Evolutionary conservation across 2,329 filamentous ascomycete genomes (phyloP).

Genomic region (Sporothrix euskadiensis): DNA sequence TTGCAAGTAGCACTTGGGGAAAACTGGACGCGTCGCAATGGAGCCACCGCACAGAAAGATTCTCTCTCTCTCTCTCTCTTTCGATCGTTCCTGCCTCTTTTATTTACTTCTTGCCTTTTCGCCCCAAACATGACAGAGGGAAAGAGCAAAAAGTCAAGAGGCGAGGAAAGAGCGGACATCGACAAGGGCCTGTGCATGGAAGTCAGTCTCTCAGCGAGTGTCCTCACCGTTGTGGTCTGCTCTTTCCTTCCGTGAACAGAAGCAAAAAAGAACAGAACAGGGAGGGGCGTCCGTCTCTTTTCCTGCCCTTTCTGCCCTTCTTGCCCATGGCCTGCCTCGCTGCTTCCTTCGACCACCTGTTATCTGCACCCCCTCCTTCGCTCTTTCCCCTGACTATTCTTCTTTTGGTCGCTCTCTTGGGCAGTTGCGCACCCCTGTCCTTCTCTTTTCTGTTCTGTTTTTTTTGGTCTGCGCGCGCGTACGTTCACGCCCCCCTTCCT

Average conservation of each 20-base stretch:
- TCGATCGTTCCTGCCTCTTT: constrained; percentile 32
- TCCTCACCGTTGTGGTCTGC: neutral
- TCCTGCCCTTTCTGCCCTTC: neutral
- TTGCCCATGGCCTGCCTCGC: neutral
- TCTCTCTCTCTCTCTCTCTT: neutral
- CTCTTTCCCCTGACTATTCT: constrained; percentile 23
- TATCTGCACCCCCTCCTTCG: constrained; percentile 25
- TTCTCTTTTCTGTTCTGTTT: neutral
- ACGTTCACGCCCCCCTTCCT: constrained; percentile 8
- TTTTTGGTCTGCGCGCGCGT: neutral
- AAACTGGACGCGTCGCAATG: neutral
- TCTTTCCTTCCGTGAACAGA: neutral
- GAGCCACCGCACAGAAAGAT: neutral
- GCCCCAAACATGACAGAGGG: constrained; percentile 29
- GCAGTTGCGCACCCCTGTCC: neutral
- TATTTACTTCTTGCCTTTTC: constrained; percentile 43
- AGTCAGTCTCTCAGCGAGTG: neutral
- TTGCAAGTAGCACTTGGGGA: neutral
- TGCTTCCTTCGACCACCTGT: neutral
- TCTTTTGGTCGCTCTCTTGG: constrained; percentile 15
- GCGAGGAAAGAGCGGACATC: constrained; percentile 35
- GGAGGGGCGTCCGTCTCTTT: constrained; percentile 17
- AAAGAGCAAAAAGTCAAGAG: constrained; percentile 8
- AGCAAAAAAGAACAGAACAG: constrained; percentile 17
- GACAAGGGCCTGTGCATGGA: neutral